phyloP scores from a whole-genome alignment of 2,329 filamentous ascomycete species.

The Penicillium sp. region DNA sequence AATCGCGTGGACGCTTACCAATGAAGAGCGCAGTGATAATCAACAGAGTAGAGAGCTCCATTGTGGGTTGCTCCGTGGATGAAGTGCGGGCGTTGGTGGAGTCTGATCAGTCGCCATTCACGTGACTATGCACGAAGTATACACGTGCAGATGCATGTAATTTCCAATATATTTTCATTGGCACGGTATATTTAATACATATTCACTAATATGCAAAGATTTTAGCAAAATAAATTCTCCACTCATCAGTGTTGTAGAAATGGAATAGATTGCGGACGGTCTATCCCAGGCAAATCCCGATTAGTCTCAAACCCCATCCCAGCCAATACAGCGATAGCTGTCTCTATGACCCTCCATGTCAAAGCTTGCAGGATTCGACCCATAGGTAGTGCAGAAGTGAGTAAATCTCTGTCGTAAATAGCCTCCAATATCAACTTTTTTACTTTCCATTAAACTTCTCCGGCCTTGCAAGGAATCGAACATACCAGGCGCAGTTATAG shows the following conservation, averaged over 20 bases:
- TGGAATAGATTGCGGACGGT: neutral
- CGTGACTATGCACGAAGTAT: conserved; percentile 11
- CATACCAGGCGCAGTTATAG: conserved; percentile 17
- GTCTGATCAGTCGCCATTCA: conserved; percentile 3
- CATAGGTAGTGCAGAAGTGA: neutral
- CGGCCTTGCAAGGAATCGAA: conserved; percentile 16
- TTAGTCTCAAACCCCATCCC: conserved; percentile 1
- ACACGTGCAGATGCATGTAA: neutral
- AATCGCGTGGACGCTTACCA: conserved; percentile 15
- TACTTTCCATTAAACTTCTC: conserved; percentile 13
- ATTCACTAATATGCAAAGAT: neutral
- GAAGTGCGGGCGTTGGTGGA: conserved; percentile 14
- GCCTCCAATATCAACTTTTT: conserved; percentile 21
- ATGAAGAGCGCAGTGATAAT: conserved; percentile 26
- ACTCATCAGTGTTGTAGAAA: neutral
- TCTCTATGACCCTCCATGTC: neutral
- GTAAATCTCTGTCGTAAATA: conserved; percentile 17
- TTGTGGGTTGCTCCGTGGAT: conserved; percentile 24
- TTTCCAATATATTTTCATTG: neutral
- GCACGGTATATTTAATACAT: too few species aligned
- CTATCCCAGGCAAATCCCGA: conserved; percentile 5
- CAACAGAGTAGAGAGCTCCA: conserved; percentile 28
- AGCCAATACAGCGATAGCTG: conserved; percentile 7
- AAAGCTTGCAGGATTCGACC: neutral
- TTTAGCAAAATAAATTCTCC: neutral